Percentiles rank a stretch among this genome's conserved stretches.
These are phyloP conservation scores for Fusarium albosuccineum DNA, from an alignment of 2,329 filamentous ascomycete genomes.

Conservation along the genomic window DNA sequence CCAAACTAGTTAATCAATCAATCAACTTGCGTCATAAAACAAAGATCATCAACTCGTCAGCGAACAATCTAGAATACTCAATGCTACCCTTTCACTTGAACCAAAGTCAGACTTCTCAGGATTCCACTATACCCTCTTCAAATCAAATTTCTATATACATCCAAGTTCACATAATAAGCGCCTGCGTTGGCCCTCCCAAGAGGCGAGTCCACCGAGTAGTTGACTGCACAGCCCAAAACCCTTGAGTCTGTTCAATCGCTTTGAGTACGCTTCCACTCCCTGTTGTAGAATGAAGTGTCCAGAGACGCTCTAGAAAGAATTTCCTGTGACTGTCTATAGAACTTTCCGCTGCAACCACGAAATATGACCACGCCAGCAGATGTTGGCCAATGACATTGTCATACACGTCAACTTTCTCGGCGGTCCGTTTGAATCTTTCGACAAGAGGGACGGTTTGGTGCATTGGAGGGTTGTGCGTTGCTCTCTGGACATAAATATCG, in stretches of 20 bases:
- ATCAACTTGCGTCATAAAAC: no score
- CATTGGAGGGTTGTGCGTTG: slow-evolving; percentile 2
- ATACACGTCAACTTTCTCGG: slow-evolving; percentile 12
- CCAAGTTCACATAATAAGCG: slow-evolving; percentile 7
- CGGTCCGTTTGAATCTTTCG: slow-evolving; percentile 7
- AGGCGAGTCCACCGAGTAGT: slow-evolving; percentile 12
- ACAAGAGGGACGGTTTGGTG: slow-evolving; percentile 7
- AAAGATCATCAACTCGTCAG: no score
- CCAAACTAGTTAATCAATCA: no score
- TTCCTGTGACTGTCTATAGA: slow-evolving; percentile 2
- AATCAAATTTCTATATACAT: neutral
- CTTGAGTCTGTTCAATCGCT: slow-evolving; percentile 9
- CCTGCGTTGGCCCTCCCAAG: slow-evolving; percentile 14
- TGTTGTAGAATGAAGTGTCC: slow-evolving; percentile 4
- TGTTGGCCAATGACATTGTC: slow-evolving; percentile 14
- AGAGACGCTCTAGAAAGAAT: slow-evolving; percentile 5
- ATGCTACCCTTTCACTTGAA: neutral
- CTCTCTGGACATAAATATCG: slow-evolving; percentile 19
- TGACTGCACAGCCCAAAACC: slow-evolving; percentile 16
- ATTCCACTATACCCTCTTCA: no score
- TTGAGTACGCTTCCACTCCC: slow-evolving; percentile 11
- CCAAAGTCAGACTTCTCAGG: neutral
- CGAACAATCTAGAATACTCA: no score
- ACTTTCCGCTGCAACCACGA: slow-evolving; percentile 21
- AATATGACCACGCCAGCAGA: slow-evolving; percentile 21